A percentile compares a stretch with the other conserved stretches of the same genome.
phyloP scores from a whole-genome alignment of 1,139 yeast genomes.

The Pichia sp. region DNA sequence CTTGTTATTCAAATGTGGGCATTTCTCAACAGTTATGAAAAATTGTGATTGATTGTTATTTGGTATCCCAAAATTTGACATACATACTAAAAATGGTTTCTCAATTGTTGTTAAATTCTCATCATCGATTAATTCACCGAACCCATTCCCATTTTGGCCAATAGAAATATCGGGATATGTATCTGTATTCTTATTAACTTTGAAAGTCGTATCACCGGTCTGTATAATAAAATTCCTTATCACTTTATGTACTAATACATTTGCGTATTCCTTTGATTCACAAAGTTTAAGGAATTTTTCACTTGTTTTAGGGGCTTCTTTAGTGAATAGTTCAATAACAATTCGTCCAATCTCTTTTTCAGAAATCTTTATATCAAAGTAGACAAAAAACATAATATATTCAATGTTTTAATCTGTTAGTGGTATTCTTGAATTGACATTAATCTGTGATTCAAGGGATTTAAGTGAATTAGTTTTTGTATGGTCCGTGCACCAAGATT shows the following conservation, averaged over 20 bases:
- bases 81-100: conserved; percentile 48
- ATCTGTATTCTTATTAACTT: conserved; percentile 19
- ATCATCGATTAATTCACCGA: conserved; percentile 35
- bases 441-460: neutral
- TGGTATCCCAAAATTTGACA: conserved; percentile 61
- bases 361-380: conserved; percentile 51
- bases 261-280: conserved; percentile 34
- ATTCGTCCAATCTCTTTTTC: conserved; percentile 49
- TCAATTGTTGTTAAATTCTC: conserved; percentile 47
- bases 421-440: too few species aligned
- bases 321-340: conserved; percentile 47
- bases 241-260: conserved; percentile 56
- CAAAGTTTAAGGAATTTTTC: conserved; percentile 47
- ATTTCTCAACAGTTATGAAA: conserved; percentile 64
- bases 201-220: conserved; percentile 55
- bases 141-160: conserved; percentile 46
- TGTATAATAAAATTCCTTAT: conserved; percentile 76
- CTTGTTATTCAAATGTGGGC: conserved; percentile 67
- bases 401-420: neutral
- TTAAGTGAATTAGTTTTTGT: too few species aligned
- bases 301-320: conserved; percentile 52
- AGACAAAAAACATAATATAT: conserved; percentile 23
- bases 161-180: conserved; percentile 30
- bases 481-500: conserved; percentile 3
- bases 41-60: conserved; percentile 68